A percentile compares a stretch with the other conserved stretches of the same genome.
phyloP scores from a whole-genome alignment of 345 rosid genomes.

The Syzygium jambos region DNA sequence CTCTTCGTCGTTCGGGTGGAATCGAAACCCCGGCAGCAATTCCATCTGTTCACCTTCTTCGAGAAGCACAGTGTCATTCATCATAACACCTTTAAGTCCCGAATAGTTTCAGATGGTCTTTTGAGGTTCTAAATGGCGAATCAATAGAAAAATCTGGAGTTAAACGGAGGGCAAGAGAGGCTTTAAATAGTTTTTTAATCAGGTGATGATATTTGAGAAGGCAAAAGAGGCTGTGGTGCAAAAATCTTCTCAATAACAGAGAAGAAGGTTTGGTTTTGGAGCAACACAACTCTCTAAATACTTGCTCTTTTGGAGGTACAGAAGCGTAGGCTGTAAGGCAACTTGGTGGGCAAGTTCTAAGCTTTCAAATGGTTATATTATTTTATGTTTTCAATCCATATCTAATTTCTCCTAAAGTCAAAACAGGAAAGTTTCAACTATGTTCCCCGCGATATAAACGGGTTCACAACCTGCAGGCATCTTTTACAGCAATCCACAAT shows the following conservation, averaged over 20 bases:
- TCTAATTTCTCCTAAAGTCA: neutral
- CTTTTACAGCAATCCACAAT: neutral
- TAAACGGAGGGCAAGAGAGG: neutral
- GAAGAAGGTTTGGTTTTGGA: neutral
- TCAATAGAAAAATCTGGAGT: neutral
- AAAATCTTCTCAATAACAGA: neutral
- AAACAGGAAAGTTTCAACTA: neutral
- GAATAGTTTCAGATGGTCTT: neutral
- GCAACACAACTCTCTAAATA: neutral
- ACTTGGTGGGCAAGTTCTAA: neutral
- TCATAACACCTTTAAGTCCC: neutral
- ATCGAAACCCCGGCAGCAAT: slow-evolving; percentile 88
- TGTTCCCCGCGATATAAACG: neutral
- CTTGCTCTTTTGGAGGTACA: neutral
- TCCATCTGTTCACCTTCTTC: slow-evolving; percentile 59
- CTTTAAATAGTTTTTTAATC: neutral
- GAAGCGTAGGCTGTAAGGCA: neutral
- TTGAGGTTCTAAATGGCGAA: neutral
- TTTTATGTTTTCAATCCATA: neutral
- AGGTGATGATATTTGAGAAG: neutral
- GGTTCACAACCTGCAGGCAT: neutral
- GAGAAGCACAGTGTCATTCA: neutral
- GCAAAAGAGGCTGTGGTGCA: neutral
- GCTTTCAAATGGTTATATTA: neutral
- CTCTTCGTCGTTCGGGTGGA: slow-evolving; percentile 96